phyloP scores from a whole-genome alignment of 2,329 filamentous ascomycete species.

The Ceratocystis diversiconidia region DNA sequence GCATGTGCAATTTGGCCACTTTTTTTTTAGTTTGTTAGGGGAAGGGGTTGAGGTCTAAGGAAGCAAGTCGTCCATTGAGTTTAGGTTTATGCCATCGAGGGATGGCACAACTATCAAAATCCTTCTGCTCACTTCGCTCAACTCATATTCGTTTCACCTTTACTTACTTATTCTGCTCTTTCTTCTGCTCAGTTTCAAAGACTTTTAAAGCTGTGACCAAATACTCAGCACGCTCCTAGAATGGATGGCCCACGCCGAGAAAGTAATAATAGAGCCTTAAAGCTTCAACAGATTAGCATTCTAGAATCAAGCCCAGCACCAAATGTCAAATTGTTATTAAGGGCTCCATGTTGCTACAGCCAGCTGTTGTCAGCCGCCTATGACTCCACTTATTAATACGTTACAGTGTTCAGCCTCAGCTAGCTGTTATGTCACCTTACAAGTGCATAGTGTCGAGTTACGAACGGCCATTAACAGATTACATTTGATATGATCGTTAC shows the following conservation, averaged over 20 bases:
- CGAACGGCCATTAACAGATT: no score
- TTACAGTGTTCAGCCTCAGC: no score
- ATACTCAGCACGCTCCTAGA: not conserved
- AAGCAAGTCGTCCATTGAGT: not conserved
- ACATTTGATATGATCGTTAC: not conserved
- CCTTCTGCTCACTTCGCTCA: not conserved
- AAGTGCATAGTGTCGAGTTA: no score
- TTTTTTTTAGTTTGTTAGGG: no score
- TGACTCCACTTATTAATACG: not conserved
- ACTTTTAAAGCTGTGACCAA: not conserved
- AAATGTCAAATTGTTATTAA: not conserved
- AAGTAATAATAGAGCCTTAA: constrained; percentile 1
- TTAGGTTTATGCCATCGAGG: not conserved
- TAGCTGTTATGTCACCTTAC: no score
- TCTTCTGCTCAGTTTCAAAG: not conserved
- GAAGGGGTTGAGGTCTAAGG: not conserved
- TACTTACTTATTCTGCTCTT: not conserved
- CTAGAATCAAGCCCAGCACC: not conserved
- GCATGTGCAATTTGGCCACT: constrained; percentile 18
- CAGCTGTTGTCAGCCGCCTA: not conserved
- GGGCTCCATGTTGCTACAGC: not conserved
- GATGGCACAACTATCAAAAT: not conserved
- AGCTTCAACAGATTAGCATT: not conserved
- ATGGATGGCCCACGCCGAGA: not conserved
- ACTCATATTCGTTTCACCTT: no score